Evolutionary conservation across 371 early-diverging fungal genomes (phyloP).

Genomic region (Apophysomyces ossiformis): DNA sequence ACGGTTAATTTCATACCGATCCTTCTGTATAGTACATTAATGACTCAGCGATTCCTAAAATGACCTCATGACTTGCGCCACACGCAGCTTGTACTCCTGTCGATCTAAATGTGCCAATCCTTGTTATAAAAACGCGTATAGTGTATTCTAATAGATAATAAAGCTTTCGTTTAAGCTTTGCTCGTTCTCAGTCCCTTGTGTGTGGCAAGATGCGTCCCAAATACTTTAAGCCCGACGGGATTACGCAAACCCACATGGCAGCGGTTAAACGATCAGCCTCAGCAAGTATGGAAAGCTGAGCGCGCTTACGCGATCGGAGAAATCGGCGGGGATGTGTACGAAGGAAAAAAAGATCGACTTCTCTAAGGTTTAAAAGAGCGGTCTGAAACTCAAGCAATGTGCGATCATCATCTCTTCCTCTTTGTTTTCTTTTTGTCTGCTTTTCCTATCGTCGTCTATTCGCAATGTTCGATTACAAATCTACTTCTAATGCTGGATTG

Average conservation of each 20-base stretch:
- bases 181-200: too few species aligned
- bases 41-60: too few species aligned
- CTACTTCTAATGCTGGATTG: background rate
- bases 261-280: conserved; percentile 7
- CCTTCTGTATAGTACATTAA: too few species aligned
- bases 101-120: background rate
- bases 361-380: background rate
- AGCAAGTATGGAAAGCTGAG: conserved; percentile 5
- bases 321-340: conserved; percentile 1
- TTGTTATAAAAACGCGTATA: too few species aligned
- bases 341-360: conserved; percentile 7
- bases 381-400: background rate
- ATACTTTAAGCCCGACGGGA: background rate
- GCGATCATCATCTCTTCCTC: background rate
- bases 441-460: background rate
- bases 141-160: too few species aligned
- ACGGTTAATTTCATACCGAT: too few species aligned
- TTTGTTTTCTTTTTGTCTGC: background rate
- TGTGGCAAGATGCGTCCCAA: background rate
- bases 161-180: too few species aligned
- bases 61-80: background rate
- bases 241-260: conserved; percentile 10
- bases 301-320: background rate
- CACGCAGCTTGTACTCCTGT: background rate
- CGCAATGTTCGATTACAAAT: background rate